Evolutionary conservation across 116 monocot genomes (phyloP).

Genomic region (Papilionanthe hybrid): DNA sequence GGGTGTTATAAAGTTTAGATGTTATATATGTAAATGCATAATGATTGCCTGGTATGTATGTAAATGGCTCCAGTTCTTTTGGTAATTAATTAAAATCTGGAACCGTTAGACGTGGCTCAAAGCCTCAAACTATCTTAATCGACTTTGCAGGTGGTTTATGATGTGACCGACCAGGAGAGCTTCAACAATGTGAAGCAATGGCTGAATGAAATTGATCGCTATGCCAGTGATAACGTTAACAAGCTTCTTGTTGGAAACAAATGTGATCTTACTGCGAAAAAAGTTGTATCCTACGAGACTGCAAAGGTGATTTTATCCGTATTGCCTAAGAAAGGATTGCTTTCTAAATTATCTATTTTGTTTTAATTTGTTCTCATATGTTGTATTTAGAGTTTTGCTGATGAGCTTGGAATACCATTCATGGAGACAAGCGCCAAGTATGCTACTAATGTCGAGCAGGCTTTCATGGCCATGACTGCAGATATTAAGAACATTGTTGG

Average conservation of each 20-base stretch:
- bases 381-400: constrained; percentile 20
- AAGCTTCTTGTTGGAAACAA: constrained; percentile 49
- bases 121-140: too few relatives aligned
- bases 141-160: constrained; percentile 35
- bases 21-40: too few relatives aligned
- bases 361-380: background rate
- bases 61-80: background rate
- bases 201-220: constrained; percentile 37
- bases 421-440: constrained; percentile 28
- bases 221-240: constrained; percentile 44
- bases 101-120: too few relatives aligned
- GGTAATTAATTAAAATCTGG: too few relatives aligned
- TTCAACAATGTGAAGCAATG: constrained; percentile 53
- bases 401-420: constrained; percentile 28
- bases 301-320: constrained; percentile 20
- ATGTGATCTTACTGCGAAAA: constrained; percentile 28
- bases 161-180: constrained; percentile 43
- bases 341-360: too few relatives aligned
- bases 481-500: constrained; percentile 28
- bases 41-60: too few relatives aligned
- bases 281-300: constrained; percentile 40
- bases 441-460: constrained; percentile 26
- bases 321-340: too few relatives aligned
- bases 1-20: too few relatives aligned
- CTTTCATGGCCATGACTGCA: constrained; percentile 26